Evolutionary conservation across 192 early-diverging fungal species (phyloP).

Genomic region (Kickxella alabastrina): DNA sequence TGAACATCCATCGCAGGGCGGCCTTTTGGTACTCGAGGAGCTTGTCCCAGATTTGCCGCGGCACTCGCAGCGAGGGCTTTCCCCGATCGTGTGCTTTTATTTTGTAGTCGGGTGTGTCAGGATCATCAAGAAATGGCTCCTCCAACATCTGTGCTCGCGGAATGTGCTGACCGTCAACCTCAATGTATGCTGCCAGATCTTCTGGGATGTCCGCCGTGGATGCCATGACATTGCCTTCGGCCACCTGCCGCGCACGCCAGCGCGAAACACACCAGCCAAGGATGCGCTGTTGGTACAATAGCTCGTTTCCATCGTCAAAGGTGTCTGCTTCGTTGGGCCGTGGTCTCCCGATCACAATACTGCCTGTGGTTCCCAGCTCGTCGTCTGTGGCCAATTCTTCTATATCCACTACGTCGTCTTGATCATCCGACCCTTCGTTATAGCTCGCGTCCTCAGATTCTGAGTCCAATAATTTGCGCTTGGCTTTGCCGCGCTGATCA

Average conservation of each 20-base stretch:
- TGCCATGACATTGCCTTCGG: background rate
- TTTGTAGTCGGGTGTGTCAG: slow-evolving; percentile 16
- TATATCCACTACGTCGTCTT: slow-evolving; percentile 13
- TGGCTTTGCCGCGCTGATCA: background rate
- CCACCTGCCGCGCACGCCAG: slow-evolving; percentile 25
- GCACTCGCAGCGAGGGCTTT: slow-evolving; percentile 54
- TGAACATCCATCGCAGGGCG: slow-evolving; percentile 82
- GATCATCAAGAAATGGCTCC: slow-evolving; percentile 47
- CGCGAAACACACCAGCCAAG: slow-evolving; percentile 47
- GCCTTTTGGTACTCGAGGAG: slow-evolving; percentile 92
- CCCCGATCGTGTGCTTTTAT: slow-evolving; percentile 19
- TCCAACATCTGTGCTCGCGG: slow-evolving; percentile 12
- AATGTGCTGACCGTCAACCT: slow-evolving; percentile 6
- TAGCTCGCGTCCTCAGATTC: slow-evolving; percentile 65
- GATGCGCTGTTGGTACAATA: slow-evolving; percentile 49
- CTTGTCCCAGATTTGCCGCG: slow-evolving; percentile 73
- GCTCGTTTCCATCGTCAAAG: slow-evolving; percentile 66
- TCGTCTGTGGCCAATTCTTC: background rate
- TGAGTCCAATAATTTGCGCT: slow-evolving; percentile 54
- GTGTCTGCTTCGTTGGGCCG: background rate
- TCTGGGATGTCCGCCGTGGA: background rate
- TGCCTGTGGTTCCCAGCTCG: background rate
- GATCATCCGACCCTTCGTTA: slow-evolving; percentile 16
- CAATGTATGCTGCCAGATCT: background rate
- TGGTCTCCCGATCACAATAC: background rate